Conservation (phyloP, 805 yeast genomes). For the Millerago galiae region DNA sequence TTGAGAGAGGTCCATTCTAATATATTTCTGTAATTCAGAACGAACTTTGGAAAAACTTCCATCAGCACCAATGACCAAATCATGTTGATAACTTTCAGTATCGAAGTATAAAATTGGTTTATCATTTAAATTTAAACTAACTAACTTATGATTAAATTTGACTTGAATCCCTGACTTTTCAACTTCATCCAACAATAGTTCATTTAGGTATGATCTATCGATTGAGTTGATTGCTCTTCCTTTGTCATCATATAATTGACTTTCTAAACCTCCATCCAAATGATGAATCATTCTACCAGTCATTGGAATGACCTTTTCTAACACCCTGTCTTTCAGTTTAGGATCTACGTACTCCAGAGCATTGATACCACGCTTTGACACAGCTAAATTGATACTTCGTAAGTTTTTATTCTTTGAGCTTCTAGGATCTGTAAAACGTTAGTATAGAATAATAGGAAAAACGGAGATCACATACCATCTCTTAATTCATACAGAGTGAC, state of each 20-base stretch:
- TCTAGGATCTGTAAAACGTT: slow-evolving; percentile 46
- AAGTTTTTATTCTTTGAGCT: slow-evolving; percentile 32
- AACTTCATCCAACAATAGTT: slow-evolving; percentile 56
- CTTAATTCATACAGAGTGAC: slow-evolving; percentile 73
- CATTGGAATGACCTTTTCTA: slow-evolving; percentile 73
- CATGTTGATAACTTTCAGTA: slow-evolving; percentile 28
- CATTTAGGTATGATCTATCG: slow-evolving; percentile 67
- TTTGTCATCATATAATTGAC: slow-evolving; percentile 71
- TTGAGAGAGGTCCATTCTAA: slow-evolving; percentile 66
- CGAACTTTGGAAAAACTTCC: slow-evolving; percentile 78
- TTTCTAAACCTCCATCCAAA: slow-evolving; percentile 49
- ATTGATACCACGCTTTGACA: slow-evolving; percentile 75
- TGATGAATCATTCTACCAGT: slow-evolving; percentile 87
- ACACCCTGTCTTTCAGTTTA: slow-evolving; percentile 47
- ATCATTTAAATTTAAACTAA: slow-evolving; percentile 30
- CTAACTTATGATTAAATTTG: slow-evolving; percentile 52
- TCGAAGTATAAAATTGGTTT: slow-evolving; percentile 20
- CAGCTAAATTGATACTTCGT: slow-evolving; percentile 80
- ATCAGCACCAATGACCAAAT: slow-evolving; percentile 76
- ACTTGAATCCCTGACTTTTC: slow-evolving; percentile 41
- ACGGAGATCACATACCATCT: slow-evolving; percentile 12
- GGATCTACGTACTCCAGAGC: slow-evolving; percentile 60
- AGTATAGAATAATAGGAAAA: neutral
- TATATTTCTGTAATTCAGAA: slow-evolving; percentile 54
- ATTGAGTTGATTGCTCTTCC: slow-evolving; percentile 77